Conservation (phyloP, 228 moss, liverwort and hornwort genomes). For the Sphagnum magellanicum region DNA sequence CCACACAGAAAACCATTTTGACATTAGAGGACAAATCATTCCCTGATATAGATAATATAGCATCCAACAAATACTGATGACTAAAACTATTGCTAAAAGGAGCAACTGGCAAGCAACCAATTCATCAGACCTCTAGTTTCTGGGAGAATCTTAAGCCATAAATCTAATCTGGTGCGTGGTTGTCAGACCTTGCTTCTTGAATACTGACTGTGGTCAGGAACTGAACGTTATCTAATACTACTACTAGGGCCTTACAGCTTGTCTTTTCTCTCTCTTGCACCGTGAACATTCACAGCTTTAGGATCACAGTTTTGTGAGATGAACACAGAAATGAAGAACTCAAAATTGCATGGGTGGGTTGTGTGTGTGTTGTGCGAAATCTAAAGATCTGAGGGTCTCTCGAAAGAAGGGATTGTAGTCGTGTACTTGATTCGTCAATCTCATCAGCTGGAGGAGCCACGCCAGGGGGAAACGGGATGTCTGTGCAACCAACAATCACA, state of each 20-base stretch:
- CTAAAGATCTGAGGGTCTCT: no score
- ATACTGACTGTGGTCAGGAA: no score
- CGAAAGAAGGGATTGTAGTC: not conserved
- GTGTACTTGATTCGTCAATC: constrained; percentile 82
- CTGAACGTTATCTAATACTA: no score
- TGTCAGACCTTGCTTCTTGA: no score
- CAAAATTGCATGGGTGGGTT: no score
- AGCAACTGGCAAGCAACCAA: not conserved
- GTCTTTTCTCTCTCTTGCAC: not conserved
- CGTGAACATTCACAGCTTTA: not conserved
- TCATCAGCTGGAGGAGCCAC: constrained; percentile 89
- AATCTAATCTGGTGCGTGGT: not conserved
- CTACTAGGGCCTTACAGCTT: not conserved
- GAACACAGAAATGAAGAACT: not conserved
- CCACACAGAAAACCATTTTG: constrained; percentile 10
- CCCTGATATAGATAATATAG: not conserved
- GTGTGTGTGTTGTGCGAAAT: no score
- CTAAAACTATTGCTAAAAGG: not conserved
- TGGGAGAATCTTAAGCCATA: not conserved
- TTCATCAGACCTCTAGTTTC: not conserved
- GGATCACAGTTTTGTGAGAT: not conserved
- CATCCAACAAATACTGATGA: not conserved
- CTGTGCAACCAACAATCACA: constrained; percentile 24
- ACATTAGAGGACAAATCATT: not conserved
- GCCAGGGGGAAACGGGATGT: constrained; percentile 80